phyloP scores from a whole-genome alignment of 768 basidiomycete genomes.

The Panaeolus papilionaceus region DNA sequence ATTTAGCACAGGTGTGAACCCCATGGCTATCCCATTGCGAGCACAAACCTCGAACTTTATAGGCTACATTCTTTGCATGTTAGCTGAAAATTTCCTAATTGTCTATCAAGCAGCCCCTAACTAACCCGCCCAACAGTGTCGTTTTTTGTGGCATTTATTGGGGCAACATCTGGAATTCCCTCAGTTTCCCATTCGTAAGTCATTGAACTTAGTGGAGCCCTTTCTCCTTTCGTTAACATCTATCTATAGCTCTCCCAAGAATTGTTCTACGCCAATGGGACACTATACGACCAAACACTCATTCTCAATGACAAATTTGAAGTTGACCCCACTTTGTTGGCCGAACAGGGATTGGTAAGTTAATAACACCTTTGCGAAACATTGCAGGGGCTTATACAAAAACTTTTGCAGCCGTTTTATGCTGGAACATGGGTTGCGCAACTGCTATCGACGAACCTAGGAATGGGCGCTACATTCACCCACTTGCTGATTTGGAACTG shows the following conservation, averaged over 20 bases:
- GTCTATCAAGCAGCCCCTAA: neutral
- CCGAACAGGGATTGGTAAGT: slow-evolving; percentile 46
- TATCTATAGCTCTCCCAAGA: slow-evolving; percentile 55
- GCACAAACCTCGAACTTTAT: slow-evolving; percentile 55
- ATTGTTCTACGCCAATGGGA: slow-evolving; percentile 54
- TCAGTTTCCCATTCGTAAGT: slow-evolving; percentile 36
- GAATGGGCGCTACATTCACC: slow-evolving; percentile 54
- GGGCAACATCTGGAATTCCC: slow-evolving; percentile 57
- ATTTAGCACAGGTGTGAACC: slow-evolving; percentile 40
- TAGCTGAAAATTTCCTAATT: slow-evolving; percentile 23
- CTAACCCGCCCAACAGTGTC: slow-evolving; percentile 31
- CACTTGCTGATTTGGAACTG: slow-evolving; percentile 54
- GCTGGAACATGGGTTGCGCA: slow-evolving; percentile 54
- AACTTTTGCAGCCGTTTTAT: slow-evolving; percentile 45
- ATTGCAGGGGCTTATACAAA: neutral
- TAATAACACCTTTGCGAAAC: neutral
- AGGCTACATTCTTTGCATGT: slow-evolving; percentile 58
- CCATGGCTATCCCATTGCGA: slow-evolving; percentile 57
- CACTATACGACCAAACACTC: slow-evolving; percentile 49
- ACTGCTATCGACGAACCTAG: slow-evolving; percentile 51
- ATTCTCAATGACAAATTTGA: slow-evolving; percentile 53
- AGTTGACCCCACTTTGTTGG: slow-evolving; percentile 47
- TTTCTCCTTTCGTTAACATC: slow-evolving; percentile 28
- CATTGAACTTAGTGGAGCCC: neutral
- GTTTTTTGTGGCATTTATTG: slow-evolving; percentile 60